These are phyloP conservation scores for Dictyostelium brefeldianum DNA, from an alignment of 78 protist genomes.

Conservation along the genomic window DNA sequence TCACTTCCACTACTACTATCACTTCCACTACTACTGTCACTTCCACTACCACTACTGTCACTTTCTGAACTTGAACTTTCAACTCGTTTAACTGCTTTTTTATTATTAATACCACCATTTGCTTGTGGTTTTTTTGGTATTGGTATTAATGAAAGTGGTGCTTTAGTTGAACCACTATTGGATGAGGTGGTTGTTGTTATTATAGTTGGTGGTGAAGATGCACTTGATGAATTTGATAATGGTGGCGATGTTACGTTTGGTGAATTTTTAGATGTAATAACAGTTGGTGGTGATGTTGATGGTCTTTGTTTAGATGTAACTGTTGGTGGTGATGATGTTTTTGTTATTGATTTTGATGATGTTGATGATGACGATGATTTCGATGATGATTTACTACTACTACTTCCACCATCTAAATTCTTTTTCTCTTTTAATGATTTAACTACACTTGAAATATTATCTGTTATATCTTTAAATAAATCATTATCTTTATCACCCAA, in stretches of 20 bases:
- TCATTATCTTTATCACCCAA: slow-evolving; percentile 31
- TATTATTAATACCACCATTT: not conserved
- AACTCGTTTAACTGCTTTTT: not conserved
- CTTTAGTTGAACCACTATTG: not conserved
- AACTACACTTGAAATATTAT: slow-evolving; percentile 22
- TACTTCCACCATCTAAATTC: not conserved
- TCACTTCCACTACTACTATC: slow-evolving; percentile 5
- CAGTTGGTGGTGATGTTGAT: not conserved
- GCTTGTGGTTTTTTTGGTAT: not conserved
- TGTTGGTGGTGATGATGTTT: not conserved
- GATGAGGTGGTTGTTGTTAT: not conserved
- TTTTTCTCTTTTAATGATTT: slow-evolving; percentile 21
- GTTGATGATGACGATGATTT: not conserved
- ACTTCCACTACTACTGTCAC: not conserved
- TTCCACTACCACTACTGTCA: not conserved
- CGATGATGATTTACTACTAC: not conserved
- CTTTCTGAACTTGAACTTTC: not conserved
- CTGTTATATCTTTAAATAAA: slow-evolving; percentile 9
- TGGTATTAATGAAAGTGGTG: not conserved
- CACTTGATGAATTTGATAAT: not conserved
- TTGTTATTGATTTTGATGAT: not conserved
- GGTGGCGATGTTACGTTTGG: not conserved
- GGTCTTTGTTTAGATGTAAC: not conserved
- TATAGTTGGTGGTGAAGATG: not conserved
- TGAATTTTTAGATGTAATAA: not conserved